phyloP scores from a whole-genome alignment of 192 early-diverging fungal species.

The Coemansia guatemalensis region DNA sequence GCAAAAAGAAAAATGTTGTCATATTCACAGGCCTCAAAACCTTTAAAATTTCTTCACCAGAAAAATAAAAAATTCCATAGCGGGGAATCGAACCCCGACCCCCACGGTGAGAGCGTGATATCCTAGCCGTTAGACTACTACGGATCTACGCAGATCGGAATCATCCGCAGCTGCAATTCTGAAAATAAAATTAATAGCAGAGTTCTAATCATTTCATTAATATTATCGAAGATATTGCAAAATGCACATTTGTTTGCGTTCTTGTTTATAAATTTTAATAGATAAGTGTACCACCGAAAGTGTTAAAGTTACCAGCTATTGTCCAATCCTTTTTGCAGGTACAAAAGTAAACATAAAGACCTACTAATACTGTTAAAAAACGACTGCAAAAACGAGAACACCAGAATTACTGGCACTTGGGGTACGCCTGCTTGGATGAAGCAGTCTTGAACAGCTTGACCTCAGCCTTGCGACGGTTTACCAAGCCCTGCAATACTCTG shows the following conservation, averaged over 20 bases:
- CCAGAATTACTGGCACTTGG: slow-evolving; percentile 17
- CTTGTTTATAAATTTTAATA: too few relatives aligned
- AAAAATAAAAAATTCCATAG: not conserved
- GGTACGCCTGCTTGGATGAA: slow-evolving; percentile 22
- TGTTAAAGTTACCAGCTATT: not conserved
- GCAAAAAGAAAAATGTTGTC: too few relatives aligned
- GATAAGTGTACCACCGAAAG: too few relatives aligned
- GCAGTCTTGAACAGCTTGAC: slow-evolving; percentile 33
- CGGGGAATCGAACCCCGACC: slow-evolving; percentile 11
- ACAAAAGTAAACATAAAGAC: slow-evolving; percentile 1
- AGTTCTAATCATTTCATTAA: too few relatives aligned
- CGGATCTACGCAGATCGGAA: not conserved
- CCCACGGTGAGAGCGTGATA: slow-evolving; percentile 10
- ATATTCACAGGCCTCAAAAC: too few relatives aligned
- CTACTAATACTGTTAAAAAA: slow-evolving; percentile 4
- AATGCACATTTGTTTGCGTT: not conserved
- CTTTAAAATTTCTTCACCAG: too few relatives aligned
- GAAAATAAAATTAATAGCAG: not conserved
- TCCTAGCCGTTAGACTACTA: slow-evolving; percentile 6
- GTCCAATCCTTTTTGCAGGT: too few relatives aligned
- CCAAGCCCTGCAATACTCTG: slow-evolving; percentile 23
- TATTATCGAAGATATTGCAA: too few relatives aligned
- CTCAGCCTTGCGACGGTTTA: slow-evolving; percentile 32
- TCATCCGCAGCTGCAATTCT: not conserved
- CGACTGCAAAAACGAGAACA: not conserved